Conservation (phyloP, 1,284 basidiomycete species). For the Ceratobasidium sp. region DNA sequence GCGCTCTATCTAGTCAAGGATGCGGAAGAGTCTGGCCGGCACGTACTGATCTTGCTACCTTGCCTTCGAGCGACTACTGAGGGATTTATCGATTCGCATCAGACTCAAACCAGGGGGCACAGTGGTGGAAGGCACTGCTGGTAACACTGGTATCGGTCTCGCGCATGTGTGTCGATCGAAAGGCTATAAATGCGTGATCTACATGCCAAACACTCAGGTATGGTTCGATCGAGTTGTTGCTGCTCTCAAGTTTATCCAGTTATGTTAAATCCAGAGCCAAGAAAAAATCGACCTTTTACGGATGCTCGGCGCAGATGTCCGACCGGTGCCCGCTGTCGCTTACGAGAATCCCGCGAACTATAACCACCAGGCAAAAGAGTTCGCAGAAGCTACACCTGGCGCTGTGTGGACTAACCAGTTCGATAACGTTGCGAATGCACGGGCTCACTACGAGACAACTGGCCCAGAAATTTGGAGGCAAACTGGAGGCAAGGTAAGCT, state of each 20-base stretch:
- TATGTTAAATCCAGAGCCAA: slow-evolving; percentile 72
- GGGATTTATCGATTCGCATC: background rate
- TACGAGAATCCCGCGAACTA: slow-evolving; percentile 98
- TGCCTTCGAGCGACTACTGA: slow-evolving; percentile 20
- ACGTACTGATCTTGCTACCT: slow-evolving; percentile 53
- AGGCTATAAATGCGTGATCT: slow-evolving; percentile 99
- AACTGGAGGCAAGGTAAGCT: slow-evolving; percentile 69
- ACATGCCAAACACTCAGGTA: slow-evolving; percentile 97
- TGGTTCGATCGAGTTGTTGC: slow-evolving; percentile 44
- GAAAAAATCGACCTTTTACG: slow-evolving; percentile 98
- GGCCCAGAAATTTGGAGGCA: slow-evolving; percentile 99
- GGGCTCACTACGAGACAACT: slow-evolving; percentile 90
- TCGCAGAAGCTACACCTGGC: slow-evolving; percentile 86
- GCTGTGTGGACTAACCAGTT: slow-evolving; percentile 99
- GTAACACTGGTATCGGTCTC: slow-evolving; percentile 98
- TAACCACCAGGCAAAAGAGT: slow-evolving; percentile 97
- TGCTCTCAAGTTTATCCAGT: background rate
- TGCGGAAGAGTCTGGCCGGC: slow-evolving; percentile 89
- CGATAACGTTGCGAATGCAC: slow-evolving; percentile 92
- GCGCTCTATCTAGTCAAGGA: slow-evolving; percentile 91
- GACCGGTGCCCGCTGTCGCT: slow-evolving; percentile 95
- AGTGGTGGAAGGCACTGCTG: slow-evolving; percentile 97
- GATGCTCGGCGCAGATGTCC: slow-evolving; percentile 97
- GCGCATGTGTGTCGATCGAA: slow-evolving; percentile 94
- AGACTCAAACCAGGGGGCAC: slow-evolving; percentile 94